Evolutionary conservation across 176 grass and related monocot species (phyloP).

Genomic region (Phragmites australis): DNA sequence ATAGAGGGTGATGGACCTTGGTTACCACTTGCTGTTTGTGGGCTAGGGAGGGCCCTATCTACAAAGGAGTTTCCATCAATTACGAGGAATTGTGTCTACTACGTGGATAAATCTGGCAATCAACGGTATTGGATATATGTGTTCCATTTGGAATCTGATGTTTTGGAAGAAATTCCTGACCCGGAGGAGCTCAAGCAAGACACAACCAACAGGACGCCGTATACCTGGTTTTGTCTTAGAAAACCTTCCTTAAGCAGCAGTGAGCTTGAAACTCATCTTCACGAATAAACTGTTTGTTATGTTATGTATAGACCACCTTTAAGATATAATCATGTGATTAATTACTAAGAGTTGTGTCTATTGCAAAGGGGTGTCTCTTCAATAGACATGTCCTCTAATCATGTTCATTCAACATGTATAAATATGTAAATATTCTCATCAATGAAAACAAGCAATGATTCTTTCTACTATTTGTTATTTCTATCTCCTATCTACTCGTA

Average conservation of each 20-base stretch:
- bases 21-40: background rate
- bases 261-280: background rate
- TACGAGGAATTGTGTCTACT: conserved; percentile 16
- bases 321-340: no score
- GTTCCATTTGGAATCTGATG: background rate
- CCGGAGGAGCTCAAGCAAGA: background rate
- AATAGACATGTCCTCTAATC: no score
- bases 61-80: background rate
- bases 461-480: no score
- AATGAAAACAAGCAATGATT: no score
- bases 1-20: background rate
- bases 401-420: no score
- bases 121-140: background rate
- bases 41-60: background rate
- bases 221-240: background rate
- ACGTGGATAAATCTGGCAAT: background rate
- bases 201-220: background rate
- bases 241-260: background rate
- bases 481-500: no score
- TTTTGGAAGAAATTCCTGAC: background rate
- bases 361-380: no score
- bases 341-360: no score
- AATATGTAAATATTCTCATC: no score
- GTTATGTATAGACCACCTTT: no score
- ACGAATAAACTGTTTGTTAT: background rate